Evolutionary conservation across 1,284 basidiomycete species (phyloP).

Genomic region (Microbotryomycetes sp.): DNA sequence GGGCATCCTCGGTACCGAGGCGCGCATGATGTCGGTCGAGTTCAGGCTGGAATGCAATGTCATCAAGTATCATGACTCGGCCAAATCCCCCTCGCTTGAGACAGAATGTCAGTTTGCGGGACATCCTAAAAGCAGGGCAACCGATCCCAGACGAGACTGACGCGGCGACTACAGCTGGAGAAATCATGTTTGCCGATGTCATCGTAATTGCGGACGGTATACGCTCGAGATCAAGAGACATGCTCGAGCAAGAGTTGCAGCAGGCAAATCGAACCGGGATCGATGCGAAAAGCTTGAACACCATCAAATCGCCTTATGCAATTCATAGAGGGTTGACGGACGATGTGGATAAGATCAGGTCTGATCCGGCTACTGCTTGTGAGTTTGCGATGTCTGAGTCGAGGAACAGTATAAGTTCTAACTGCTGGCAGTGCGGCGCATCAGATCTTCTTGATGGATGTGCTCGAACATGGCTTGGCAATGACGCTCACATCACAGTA

Average conservation of each 20-base stretch:
- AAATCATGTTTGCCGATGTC: constrained; percentile 4
- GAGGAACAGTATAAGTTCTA: no score
- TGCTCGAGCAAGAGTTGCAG: constrained; percentile 9
- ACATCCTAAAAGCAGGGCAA: constrained; percentile 5
- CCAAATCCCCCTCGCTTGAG: constrained; percentile 2
- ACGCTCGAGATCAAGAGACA: constrained; percentile 5
- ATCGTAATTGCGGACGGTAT: constrained; percentile 21
- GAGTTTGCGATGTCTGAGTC: background rate
- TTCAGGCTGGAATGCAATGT: constrained; percentile 13
- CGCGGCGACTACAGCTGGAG: background rate
- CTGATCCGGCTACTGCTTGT: background rate
- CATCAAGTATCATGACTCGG: constrained; percentile 14
- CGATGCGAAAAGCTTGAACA: background rate
- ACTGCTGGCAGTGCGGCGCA: background rate
- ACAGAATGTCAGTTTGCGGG: background rate
- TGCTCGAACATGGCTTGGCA: constrained; percentile 21
- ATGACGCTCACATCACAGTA: constrained; percentile 13
- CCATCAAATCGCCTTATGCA: constrained; percentile 2
- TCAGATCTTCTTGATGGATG: constrained; percentile 23
- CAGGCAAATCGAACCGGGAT: background rate
- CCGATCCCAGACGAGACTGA: constrained; percentile 3
- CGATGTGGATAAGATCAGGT: background rate
- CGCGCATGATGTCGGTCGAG: constrained; percentile 16
- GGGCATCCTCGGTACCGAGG: constrained; percentile 28
- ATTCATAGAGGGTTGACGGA: constrained; percentile 7